These are phyloP conservation scores for Suhomyces kunorum DNA, from an alignment of 1,139 yeast species.

Conservation along the genomic window DNA sequence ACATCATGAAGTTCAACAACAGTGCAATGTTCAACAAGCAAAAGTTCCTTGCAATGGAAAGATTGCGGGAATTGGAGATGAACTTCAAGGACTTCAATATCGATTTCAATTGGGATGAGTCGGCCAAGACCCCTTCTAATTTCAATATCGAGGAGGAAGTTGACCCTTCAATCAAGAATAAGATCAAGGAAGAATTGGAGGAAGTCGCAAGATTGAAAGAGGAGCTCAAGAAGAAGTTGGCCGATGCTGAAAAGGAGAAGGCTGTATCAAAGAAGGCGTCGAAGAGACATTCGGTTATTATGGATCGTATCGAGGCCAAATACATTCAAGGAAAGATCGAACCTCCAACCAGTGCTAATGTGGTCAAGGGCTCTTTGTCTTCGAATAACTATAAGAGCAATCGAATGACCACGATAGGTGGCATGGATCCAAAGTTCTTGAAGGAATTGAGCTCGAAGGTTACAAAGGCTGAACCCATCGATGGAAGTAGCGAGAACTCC, in stretches of 20 bases:
- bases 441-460: conserved; percentile 60
- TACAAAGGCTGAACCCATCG: conserved; percentile 37
- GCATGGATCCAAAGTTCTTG: conserved; percentile 56
- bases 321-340: conserved; percentile 46
- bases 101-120: conserved; percentile 43
- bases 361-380: conserved; percentile 7
- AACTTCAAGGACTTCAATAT: conserved; percentile 62
- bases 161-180: conserved; percentile 40
- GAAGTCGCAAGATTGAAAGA: conserved; percentile 49
- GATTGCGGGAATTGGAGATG: conserved; percentile 62
- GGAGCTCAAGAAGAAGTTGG: conserved; percentile 42
- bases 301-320: conserved; percentile 47
- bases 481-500: conserved; percentile 12
- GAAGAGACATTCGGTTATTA: conserved; percentile 24
- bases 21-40: conserved; percentile 59
- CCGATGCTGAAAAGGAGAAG: conserved; percentile 16
- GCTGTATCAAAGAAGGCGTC: conserved; percentile 10
- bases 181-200: conserved; percentile 44
- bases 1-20: conserved; percentile 66
- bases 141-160: conserved; percentile 19
- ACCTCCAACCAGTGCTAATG: conserved; percentile 7
- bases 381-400: conserved; percentile 28
- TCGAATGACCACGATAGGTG: conserved; percentile 38
- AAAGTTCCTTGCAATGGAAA: conserved; percentile 63
- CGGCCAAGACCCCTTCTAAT: conserved; percentile 14